Conservation (phyloP, 192 early-diverging fungal species). For the Funneliformis geosporum region DNA sequence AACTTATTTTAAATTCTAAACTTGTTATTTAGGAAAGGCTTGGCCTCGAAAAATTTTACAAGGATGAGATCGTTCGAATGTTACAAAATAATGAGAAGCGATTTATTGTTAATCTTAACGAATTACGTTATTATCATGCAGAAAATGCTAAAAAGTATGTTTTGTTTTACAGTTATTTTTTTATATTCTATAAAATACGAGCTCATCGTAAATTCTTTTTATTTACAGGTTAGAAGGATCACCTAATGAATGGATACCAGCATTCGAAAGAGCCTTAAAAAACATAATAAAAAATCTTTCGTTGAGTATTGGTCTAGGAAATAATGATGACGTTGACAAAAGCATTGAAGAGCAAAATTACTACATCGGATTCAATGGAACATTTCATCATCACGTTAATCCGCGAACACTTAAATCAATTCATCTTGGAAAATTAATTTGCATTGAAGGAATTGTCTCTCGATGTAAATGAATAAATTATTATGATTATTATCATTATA, state of each 20-base stretch:
- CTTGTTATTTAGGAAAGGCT: not conserved
- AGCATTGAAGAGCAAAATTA: conserved; percentile 50
- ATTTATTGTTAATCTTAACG: conserved; percentile 87
- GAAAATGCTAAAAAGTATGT: conserved; percentile 72
- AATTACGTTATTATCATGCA: conserved; percentile 74
- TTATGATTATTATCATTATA: not conserved
- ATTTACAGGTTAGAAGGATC: conserved; percentile 58
- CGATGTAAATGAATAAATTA: conserved; percentile 66
- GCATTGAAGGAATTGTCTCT: conserved; percentile 97
- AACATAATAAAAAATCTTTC: conserved; percentile 49
- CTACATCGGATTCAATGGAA: conserved; percentile 85
- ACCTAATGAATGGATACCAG: conserved; percentile 84
- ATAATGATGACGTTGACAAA: conserved; percentile 22
- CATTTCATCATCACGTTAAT: conserved; percentile 87
- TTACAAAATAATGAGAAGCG: conserved; percentile 46
- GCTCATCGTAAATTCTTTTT: not conserved
- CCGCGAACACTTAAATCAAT: conserved; percentile 82
- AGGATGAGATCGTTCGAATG: conserved; percentile 44
- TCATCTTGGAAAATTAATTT: conserved; percentile 84
- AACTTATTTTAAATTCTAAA: not conserved
- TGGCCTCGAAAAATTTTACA: conserved; percentile 23
- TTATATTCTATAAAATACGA: not conserved
- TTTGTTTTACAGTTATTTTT: not conserved
- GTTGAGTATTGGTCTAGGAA: not conserved
- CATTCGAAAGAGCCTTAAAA: conserved; percentile 78